Percentiles rank a stretch among this genome's conserved stretches.
phyloP scores from a whole-genome alignment of 2,329 filamentous ascomycete species.

The Zymoseptoria crescenta region DNA sequence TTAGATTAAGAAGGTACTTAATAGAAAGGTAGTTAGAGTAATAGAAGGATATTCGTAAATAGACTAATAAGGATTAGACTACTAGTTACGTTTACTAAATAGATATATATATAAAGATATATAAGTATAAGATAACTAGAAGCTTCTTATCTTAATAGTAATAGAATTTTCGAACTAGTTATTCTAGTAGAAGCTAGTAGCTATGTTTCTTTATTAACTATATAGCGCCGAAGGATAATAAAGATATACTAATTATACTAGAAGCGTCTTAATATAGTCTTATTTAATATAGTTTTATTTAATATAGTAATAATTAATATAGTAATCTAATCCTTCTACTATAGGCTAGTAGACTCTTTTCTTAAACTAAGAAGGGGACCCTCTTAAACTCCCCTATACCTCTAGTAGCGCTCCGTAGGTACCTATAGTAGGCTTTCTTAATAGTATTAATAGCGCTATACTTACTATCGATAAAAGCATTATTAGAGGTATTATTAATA shows the following conservation, averaged over 20 bases:
- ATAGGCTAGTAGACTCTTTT: background rate
- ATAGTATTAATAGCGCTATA: no score
- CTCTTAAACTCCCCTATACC: background rate
- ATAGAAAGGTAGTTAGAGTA: background rate
- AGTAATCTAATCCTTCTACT: background rate
- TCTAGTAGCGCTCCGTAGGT: background rate
- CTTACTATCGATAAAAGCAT: no score
- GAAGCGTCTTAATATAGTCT: background rate
- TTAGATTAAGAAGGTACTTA: background rate
- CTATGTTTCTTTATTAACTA: background rate
- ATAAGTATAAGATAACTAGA: background rate
- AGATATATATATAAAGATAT: background rate
- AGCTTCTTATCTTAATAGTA: background rate
- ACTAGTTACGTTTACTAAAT: background rate
- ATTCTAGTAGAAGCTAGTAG: no score
- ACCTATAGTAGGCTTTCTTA: no score
- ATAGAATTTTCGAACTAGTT: no score
- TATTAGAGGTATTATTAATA: no score
- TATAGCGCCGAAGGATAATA: no score
- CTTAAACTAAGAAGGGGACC: background rate
- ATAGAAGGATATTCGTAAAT: background rate
- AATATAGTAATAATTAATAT: background rate
- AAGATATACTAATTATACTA: background rate
- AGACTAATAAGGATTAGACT: background rate
- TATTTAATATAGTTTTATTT: no score